Evolutionary conservation across 2,329 filamentous ascomycete genomes (phyloP).

Genomic region (Fusarium graminum): DNA sequence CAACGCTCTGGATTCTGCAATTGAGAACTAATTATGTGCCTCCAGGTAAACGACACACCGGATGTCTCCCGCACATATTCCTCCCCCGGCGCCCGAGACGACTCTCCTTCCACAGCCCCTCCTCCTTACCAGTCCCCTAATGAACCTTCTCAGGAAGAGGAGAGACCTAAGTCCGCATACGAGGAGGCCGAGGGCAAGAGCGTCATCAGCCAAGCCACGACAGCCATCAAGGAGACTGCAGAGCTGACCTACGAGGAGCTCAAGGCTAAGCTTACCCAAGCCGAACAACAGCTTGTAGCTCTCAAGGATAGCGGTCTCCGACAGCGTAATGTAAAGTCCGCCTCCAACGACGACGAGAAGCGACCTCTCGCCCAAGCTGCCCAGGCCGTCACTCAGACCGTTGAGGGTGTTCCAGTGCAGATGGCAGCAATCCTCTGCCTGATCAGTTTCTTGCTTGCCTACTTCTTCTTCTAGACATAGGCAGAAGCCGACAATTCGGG

Average conservation of each 20-base stretch:
- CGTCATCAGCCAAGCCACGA: slow-evolving; percentile 57
- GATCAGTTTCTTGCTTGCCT: slow-evolving; percentile 91
- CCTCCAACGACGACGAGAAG: slow-evolving; percentile 64
- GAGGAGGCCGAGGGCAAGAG: slow-evolving; percentile 50
- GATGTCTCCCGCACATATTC: slow-evolving; percentile 61
- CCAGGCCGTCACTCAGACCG: slow-evolving; percentile 67
- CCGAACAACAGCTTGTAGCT: slow-evolving; percentile 77
- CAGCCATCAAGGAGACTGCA: slow-evolving; percentile 61
- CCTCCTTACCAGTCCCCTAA: slow-evolving; percentile 54
- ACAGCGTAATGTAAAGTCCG: slow-evolving; percentile 77
- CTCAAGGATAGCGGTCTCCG: slow-evolving; percentile 81
- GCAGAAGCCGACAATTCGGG: slow-evolving; percentile 9
- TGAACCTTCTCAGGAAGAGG: slow-evolving; percentile 50
- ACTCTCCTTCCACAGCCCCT: slow-evolving; percentile 52
- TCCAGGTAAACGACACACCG: slow-evolving; percentile 58
- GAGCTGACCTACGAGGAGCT: slow-evolving; percentile 69
- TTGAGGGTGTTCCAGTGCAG: slow-evolving; percentile 87
- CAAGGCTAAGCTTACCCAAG: slow-evolving; percentile 79
- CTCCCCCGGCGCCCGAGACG: slow-evolving; percentile 57
- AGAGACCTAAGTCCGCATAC: slow-evolving; percentile 42
- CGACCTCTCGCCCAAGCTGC: slow-evolving; percentile 63
- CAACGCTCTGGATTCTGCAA: neutral
- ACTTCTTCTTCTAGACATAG: slow-evolving; percentile 86
- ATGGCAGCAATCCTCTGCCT: slow-evolving; percentile 87
- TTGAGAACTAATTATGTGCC: slow-evolving; percentile 28